phyloP scores from a whole-genome alignment of 257 asterid genomes.

The Scutellaria baicalensis region DNA sequence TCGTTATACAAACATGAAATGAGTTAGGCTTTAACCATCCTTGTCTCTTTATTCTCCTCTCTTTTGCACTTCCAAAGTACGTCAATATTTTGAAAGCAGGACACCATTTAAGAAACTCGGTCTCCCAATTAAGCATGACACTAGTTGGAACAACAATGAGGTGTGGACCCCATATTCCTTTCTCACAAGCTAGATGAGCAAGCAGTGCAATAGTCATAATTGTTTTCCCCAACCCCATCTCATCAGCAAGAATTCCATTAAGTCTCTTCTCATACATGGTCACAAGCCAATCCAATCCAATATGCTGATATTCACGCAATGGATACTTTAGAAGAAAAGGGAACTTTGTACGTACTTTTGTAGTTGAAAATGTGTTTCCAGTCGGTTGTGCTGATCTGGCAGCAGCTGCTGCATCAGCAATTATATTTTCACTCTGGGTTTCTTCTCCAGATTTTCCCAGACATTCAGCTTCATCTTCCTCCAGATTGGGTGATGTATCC shows the following conservation, averaged over 20 bases:
- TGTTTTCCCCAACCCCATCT: conserved; percentile 99
- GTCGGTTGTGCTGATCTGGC: conserved; percentile 99
- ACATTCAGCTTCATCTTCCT: conserved; percentile 44
- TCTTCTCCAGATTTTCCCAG: conserved; percentile 51
- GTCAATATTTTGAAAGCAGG: conserved; percentile 99
- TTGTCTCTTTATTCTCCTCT: conserved; percentile 87
- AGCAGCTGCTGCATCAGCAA: conserved; percentile 99
- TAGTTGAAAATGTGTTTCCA: conserved; percentile 92
- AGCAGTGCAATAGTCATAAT: conserved; percentile 98
- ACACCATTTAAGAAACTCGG: conserved; percentile 98
- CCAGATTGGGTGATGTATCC: conserved; percentile 28
- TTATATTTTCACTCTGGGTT: conserved; percentile 51
- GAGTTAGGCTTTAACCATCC: conserved; percentile 98
- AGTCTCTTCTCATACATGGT: conserved; percentile 99
- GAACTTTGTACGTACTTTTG: conserved; percentile 92
- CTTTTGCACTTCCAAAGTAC: conserved; percentile 98
- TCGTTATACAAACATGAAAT: conserved; percentile 93
- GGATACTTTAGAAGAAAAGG: conserved; percentile 97
- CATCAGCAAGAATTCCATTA: conserved; percentile 98
- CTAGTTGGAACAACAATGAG: conserved; percentile 99
- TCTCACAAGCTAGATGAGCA: conserved; percentile 95
- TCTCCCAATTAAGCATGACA: conserved; percentile 99
- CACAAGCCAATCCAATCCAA: conserved; percentile 99
- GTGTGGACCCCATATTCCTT: conserved; percentile 99
- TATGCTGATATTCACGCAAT: conserved; percentile 97